These are phyloP conservation scores for Willaertia magna DNA, from an alignment of 208 protist genomes.

Conservation along the genomic window DNA sequence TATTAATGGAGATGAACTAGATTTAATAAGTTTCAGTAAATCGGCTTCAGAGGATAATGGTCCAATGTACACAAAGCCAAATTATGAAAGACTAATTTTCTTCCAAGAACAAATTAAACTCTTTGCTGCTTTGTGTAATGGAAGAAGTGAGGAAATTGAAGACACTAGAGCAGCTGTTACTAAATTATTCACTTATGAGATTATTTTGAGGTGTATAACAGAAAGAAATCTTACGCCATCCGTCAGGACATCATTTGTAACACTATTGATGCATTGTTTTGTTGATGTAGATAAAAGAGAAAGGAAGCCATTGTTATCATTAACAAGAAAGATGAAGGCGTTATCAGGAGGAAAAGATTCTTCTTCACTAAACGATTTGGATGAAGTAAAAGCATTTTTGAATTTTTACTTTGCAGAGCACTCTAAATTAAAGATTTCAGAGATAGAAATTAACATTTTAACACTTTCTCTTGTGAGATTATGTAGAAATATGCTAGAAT, in stretches of 20 bases:
- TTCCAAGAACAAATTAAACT: not conserved
- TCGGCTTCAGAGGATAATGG: not conserved
- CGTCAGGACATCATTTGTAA: not conserved
- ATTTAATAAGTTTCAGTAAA: not conserved
- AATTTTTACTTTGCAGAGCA: not conserved
- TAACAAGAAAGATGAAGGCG: not conserved
- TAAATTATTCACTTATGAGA: not conserved
- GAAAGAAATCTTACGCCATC: not conserved
- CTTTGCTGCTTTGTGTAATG: not conserved
- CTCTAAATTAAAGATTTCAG: not conserved
- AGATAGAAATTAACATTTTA: not conserved
- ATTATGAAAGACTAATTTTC: not conserved
- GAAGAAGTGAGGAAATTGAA: not conserved
- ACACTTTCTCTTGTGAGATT: not conserved
- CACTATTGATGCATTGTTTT: not conserved
- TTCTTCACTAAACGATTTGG: not conserved
- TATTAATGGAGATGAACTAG: not conserved
- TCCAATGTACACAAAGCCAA: not conserved
- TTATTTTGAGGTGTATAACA: not conserved
- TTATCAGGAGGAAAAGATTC: not conserved
- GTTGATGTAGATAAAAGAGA: not conserved
- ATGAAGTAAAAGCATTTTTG: not conserved
- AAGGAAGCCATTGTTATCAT: not conserved
- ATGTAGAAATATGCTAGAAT: not conserved
- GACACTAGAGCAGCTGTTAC: not conserved